Evolutionary conservation across 305 asterid genomes (phyloP).

Genomic region (Solanum aculeatissimum): DNA sequence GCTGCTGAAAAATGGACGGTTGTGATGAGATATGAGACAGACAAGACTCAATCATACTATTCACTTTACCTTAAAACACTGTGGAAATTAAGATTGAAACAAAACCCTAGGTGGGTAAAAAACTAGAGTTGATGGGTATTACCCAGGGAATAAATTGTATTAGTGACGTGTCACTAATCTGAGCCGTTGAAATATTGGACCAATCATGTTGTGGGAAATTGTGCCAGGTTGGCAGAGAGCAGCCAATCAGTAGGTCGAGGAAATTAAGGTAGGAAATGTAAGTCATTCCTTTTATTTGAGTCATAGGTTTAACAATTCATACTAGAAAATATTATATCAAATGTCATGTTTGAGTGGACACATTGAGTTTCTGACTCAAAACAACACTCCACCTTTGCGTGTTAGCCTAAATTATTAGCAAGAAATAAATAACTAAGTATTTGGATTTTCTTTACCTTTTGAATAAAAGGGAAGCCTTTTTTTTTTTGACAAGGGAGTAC

Average conservation of each 20-base stretch:
- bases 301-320: neutral
- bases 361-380: slow-evolving; percentile 26
- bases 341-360: slow-evolving; percentile 28
- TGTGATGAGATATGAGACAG: slow-evolving; percentile 7
- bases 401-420: slow-evolving; percentile 2
- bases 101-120: slow-evolving; percentile 21
- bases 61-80: neutral
- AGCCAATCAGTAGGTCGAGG: slow-evolving; percentile 70
- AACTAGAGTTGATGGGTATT: slow-evolving; percentile 18
- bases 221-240: slow-evolving; percentile 41
- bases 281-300: slow-evolving; percentile 3
- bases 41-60: slow-evolving; percentile 7
- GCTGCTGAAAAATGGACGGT: slow-evolving; percentile 21
- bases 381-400: neutral
- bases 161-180: slow-evolving; percentile 3
- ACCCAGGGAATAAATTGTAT: slow-evolving; percentile 15
- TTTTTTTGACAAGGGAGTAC: neutral
- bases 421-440: neutral
- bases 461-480: neutral
- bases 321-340: slow-evolving; percentile 26
- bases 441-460: neutral
- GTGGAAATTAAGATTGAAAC: neutral
- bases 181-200: slow-evolving; percentile 18
- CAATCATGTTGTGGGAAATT: slow-evolving; percentile 38
- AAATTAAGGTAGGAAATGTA: slow-evolving; percentile 54